Evolutionary conservation across 2,329 filamentous ascomycete genomes (phyloP), one percentile per base, ranked within the genome.

Genomic region (Aureobasidium sp.): DNA sequence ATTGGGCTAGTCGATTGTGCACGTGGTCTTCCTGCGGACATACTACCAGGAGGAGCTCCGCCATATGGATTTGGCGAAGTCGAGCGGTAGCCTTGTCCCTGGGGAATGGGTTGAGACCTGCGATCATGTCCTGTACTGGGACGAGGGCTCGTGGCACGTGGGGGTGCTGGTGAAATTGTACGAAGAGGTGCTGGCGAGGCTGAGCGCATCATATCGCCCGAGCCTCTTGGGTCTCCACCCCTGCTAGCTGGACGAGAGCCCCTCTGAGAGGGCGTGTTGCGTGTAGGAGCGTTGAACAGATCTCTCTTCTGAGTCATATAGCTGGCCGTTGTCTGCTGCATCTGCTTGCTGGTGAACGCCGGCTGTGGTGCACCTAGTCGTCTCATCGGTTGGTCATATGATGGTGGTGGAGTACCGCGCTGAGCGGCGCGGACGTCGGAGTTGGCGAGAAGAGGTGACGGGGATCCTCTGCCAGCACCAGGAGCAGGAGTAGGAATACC

Each of bases 321-420:
- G 73, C 91, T 91, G 67, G 95, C 88, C 0, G 91, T 94, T 4
- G 92, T 90, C 73, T 95, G 89, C 70, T 96, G 90, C 95, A 99
- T 99, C 50, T 94, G 90, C 64, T 88, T 89, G 4, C 90, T 89
- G 0, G 95, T 99, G 63, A 95, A 90, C 1, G 94, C 94, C 2
- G 93, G 91, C 61, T 93, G 87, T 1, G 94, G 95, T 13, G 93
- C 89, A 58, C 91, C 94, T 4, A 97, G 81, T 61, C 89, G 83
- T 70, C 88, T 89, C 47, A 90, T 81, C 53, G 86, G 75, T 61
- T 81, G 83, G 62, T 93, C 88, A 69, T 96, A 97, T 0, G 89
- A 90, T 4, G 93, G 93, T 2, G 93, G 93, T 6, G 92, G 90
- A 10, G 89, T 92, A 27, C 86, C 87, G 65, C 88, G 79, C 72